Percentiles rank a stretch among this genome's conserved stretches.
Evolutionary conservation across 2,329 filamentous ascomycete species (phyloP).

Genomic region (Trichoderma pleuroti): DNA sequence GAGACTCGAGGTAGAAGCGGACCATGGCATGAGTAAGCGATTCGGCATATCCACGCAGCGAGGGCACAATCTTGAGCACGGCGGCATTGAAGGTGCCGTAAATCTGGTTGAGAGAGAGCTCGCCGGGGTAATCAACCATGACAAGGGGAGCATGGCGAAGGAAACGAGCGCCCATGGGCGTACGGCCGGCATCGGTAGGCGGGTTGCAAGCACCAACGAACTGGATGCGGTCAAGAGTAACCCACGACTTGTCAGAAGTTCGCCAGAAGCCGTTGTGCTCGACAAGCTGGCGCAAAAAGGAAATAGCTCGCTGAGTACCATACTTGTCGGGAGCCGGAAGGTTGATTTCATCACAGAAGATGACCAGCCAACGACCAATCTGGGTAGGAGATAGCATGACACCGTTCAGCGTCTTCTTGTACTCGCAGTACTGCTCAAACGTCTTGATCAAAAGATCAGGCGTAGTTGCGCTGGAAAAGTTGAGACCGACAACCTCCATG

Average conservation of each 20-base stretch:
- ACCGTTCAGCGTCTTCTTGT: constrained; percentile 96
- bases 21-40: constrained; percentile 97
- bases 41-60: constrained; percentile 91
- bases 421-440: constrained; percentile 99
- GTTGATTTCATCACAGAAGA: constrained; percentile 99
- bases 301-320: constrained; percentile 93
- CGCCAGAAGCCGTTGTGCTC: constrained; percentile 99
- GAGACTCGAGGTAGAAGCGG: constrained; percentile 89
- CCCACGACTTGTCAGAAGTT: constrained; percentile 96
- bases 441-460: constrained; percentile 98
- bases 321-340: constrained; percentile 96
- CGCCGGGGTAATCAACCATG: constrained; percentile 99
- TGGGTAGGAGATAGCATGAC: constrained; percentile 94
- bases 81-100: constrained; percentile 98
- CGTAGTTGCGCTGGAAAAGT: constrained; percentile 98
- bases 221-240: constrained; percentile 94
- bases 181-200: constrained; percentile 94
- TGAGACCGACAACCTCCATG: constrained; percentile 98
- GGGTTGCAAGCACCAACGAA: constrained; percentile 99
- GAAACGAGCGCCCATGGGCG: constrained; percentile 88
- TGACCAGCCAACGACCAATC: constrained; percentile 94
- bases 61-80: constrained; percentile 92
- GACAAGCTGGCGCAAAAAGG: constrained; percentile 93
- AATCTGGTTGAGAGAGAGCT: constrained; percentile 91
- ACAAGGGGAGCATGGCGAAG: constrained; percentile 95